Base-by-base conservation (phyloP, 2,329 filamentous ascomycete genomes). In the Alternaria gaisen region DNA sequence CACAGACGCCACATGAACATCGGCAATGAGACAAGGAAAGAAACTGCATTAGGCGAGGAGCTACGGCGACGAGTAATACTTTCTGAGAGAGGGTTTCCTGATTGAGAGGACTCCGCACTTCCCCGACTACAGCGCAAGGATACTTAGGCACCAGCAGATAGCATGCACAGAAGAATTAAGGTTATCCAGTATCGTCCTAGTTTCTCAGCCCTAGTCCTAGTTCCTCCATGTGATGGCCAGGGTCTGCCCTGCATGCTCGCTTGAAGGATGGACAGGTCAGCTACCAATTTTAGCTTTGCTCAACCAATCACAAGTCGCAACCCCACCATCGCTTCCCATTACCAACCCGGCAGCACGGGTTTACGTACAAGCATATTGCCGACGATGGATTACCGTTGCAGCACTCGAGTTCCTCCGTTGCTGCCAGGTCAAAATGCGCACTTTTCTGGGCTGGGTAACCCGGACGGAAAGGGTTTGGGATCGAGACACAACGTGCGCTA, bases 321-420 rank as follows among this genome's bases (percentile, higher is more conserved):
- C 54, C 46, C 51, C 51, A 57, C 58, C 28, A 22, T 36, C 41
- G 51, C 53, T 51, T 41, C 36, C 46, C 18, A 50, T 36, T 26
- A 24, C 42, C 46, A 47, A 54, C 58, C 61, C 59, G 38, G 51
- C 42, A 44, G 22, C 16, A n/a, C 47, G 59, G 59, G 30, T 60
- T 62, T 61, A 64, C 58, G 62, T 62, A 64, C 61, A 56, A 62
- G 50, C 54, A 48, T 60, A 36, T 24, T 18, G 55, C n/a, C 30
- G 40, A 52, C 43, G 10, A 26, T 22, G 58, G 46, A 30, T 41
- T 41, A 20, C 22, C n/a, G 43, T 22, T 38, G 43, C 32, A 51
- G 38, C n/a, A n/a, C 43, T 16, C 28, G 18, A 43, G 44, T 22
- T 28, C 26, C 12, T 43, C 26, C 26, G n/a, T 18, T 24, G 32